Conservation (phyloP, 805 yeast genomes). For the Wickerhamomyces xylosicus region DNA sequence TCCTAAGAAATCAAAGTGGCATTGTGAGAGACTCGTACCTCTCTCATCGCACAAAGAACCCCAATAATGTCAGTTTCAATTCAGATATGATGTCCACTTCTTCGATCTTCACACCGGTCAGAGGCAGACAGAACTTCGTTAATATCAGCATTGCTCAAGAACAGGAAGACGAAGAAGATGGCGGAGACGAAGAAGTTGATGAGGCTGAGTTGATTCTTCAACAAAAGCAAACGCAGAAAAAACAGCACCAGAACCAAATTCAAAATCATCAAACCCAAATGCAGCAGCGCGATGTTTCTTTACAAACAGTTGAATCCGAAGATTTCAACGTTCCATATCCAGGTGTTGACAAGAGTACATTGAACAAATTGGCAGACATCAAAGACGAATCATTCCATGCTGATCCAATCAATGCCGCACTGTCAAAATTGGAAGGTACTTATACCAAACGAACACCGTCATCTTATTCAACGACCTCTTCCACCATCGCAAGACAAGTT, state of each 20-base stretch:
- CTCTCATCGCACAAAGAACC: slow-evolving; percentile 12
- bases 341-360: slow-evolving; percentile 44
- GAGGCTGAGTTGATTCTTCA: slow-evolving; percentile 1
- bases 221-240: slow-evolving; percentile 1
- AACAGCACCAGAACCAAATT: not conserved
- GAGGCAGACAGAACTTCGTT: slow-evolving; percentile 8
- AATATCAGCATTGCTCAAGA: slow-evolving; percentile 8
- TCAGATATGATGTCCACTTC: slow-evolving; percentile 7
- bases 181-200: slow-evolving; percentile 1
- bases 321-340: slow-evolving; percentile 25
- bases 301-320: slow-evolving; percentile 9
- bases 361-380: slow-evolving; percentile 71
- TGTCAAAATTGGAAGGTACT: slow-evolving; percentile 72
- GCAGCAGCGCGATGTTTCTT: not conserved
- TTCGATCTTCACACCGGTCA: slow-evolving; percentile 12
- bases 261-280: not conserved
- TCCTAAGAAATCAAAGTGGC: not conserved
- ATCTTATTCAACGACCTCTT: slow-evolving; percentile 3
- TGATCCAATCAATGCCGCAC: slow-evolving; percentile 67
- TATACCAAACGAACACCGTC: slow-evolving; percentile 10
- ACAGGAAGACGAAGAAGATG: not conserved
- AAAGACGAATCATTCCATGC: slow-evolving; percentile 65
- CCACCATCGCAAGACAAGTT: slow-evolving; percentile 11
- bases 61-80: slow-evolving; percentile 7
- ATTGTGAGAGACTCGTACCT: slow-evolving; percentile 13